These are phyloP conservation scores for Apiospora phragmitis DNA, from an alignment of 2,329 filamentous ascomycete genomes.

Conservation along the genomic window DNA sequence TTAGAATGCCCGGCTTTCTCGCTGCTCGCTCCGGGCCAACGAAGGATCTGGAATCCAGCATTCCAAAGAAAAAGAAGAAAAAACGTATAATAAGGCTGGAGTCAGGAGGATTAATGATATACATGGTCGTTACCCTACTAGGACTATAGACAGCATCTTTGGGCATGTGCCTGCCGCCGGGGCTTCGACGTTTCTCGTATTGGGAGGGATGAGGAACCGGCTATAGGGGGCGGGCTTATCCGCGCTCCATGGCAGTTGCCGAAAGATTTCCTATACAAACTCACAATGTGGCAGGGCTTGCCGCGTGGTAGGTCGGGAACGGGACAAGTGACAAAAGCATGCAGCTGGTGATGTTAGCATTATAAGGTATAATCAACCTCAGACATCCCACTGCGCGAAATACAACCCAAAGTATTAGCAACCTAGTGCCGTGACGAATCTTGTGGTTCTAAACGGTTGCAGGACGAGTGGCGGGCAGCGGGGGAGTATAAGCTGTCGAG, in stretches of 20 bases:
- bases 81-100: no score
- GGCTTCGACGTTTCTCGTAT: neutral
- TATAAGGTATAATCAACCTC: neutral
- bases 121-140: neutral
- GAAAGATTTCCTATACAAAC: neutral
- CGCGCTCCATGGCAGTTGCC: neutral
- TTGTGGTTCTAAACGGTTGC: neutral
- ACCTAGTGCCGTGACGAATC: neutral
- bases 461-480: neutral
- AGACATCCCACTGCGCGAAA: neutral
- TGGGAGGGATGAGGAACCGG: neutral
- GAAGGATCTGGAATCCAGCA: no score
- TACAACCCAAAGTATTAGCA: neutral
- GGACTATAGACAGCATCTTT: neutral
- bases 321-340: neutral
- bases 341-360: neutral
- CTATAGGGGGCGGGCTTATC: neutral
- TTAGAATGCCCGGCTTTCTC: no score
- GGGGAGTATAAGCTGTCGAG: neutral
- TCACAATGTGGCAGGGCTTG: neutral
- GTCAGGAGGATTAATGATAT: neutral
- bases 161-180: neutral
- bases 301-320: neutral
- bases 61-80: no score
- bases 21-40: no score